These are phyloP conservation scores for Botrytis squamosa DNA, from an alignment of 2,329 filamentous ascomycete species.

Conservation along the genomic window DNA sequence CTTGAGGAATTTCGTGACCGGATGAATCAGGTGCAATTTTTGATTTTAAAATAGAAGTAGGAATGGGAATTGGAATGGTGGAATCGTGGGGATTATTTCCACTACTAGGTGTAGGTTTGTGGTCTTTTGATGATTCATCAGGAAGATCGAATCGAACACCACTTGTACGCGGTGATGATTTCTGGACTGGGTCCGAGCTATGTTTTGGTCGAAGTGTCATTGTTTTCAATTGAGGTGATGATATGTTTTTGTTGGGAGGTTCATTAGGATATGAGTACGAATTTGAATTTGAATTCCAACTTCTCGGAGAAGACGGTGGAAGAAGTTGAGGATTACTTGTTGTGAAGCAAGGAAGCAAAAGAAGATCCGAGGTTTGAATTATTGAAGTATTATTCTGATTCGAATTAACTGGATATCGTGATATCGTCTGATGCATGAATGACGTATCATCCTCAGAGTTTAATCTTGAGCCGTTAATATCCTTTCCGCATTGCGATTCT, in stretches of 20 bases:
- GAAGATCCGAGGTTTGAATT: slow-evolving; percentile 19
- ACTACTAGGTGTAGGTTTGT: not conserved
- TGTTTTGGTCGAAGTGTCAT: slow-evolving; percentile 28
- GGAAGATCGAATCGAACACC: slow-evolving; percentile 26
- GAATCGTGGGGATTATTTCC: slow-evolving; percentile 24
- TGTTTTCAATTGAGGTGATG: not conserved
- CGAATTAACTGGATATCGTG: slow-evolving; percentile 1
- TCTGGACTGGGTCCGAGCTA: slow-evolving; percentile 21
- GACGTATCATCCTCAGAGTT: slow-evolving; percentile 8
- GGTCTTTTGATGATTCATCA: slow-evolving; percentile 13
- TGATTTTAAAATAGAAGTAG: not conserved
- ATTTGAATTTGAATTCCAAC: not conserved
- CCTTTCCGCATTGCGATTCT: not conserved
- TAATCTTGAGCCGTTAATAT: slow-evolving; percentile 2
- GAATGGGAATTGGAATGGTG: not conserved
- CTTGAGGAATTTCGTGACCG: slow-evolving; percentile 55
- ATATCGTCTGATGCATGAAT: slow-evolving; percentile 1
- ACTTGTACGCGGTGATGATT: slow-evolving; percentile 25
- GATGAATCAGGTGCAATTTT: slow-evolving; percentile 55
- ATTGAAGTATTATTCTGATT: slow-evolving; percentile 1
- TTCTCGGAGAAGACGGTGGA: not conserved
- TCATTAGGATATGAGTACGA: not conserved
- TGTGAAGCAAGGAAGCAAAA: not conserved
- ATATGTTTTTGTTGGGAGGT: slow-evolving; percentile 23
- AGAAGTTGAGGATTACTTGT: slow-evolving; percentile 4